Percentiles rank a stretch among this genome's conserved stretches.
phyloP scores from a whole-genome alignment of 2,329 filamentous ascomycete species.

The Paramyrothecium roridum region DNA sequence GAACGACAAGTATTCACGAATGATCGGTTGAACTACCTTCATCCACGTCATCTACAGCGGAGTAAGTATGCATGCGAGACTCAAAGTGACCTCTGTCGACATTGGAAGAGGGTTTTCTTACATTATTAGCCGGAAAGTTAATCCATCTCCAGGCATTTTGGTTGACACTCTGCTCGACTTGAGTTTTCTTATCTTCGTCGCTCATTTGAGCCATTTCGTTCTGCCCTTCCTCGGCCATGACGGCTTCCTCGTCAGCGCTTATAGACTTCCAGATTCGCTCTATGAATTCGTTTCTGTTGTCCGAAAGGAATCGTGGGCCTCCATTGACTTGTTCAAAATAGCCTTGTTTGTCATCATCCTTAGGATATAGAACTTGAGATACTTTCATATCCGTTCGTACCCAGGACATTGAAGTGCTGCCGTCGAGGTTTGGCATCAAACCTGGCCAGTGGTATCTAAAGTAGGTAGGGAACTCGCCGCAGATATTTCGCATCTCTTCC shows the following conservation, averaged over 20 bases:
- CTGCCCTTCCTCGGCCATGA: background rate
- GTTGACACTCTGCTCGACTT: background rate
- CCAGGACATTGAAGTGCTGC: background rate
- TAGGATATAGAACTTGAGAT: background rate
- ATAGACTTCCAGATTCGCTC: background rate
- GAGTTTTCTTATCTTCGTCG: background rate
- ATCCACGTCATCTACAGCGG: slow-evolving; percentile 4
- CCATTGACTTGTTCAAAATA: background rate
- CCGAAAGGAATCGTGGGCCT: background rate
- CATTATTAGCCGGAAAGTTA: slow-evolving; percentile 8
- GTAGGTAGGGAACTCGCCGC: background rate
- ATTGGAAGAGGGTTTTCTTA: background rate
- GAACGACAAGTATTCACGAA: background rate
- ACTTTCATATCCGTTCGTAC: background rate
- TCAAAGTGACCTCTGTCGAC: background rate
- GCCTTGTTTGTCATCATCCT: background rate
- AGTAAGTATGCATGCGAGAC: background rate
- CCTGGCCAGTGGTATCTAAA: background rate
- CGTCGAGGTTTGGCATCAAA: background rate
- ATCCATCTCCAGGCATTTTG: slow-evolving; percentile 7
- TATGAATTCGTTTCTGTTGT: background rate
- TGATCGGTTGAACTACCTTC: background rate
- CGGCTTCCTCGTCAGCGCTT: background rate
- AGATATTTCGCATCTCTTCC: background rate
- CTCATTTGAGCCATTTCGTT: slow-evolving; percentile 1